phyloP scores from a whole-genome alignment of 805 yeast species.

The Ogataea trehalophila region DNA sequence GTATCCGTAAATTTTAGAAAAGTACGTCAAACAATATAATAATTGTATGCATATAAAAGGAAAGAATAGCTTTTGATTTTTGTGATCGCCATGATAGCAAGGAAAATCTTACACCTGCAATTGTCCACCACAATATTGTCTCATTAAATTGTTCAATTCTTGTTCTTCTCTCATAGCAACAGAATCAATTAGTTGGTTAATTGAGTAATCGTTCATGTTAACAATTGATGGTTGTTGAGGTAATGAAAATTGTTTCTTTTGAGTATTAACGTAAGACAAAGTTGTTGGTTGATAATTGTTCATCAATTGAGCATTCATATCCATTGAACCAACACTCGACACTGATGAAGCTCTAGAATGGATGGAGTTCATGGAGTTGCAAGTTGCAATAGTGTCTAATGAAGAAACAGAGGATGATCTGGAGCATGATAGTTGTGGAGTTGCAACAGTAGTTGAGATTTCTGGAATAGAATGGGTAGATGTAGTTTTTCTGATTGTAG shows the following conservation, averaged over 20 bases:
- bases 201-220: constrained; percentile 17
- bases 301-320: constrained; percentile 4
- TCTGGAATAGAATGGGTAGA: background rate
- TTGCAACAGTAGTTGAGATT: background rate
- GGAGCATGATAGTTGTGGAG: constrained; percentile 6
- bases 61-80: background rate
- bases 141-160: constrained; percentile 29
- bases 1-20: too few species aligned
- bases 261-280: background rate
- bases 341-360: constrained; percentile 31
- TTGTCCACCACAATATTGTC: constrained; percentile 27
- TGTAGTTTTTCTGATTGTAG: background rate
- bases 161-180: constrained; percentile 32
- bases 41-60: background rate
- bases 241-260: constrained; percentile 2
- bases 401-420: constrained; percentile 18
- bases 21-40: too few species aligned
- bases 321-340: constrained; percentile 19
- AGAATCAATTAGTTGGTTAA: constrained; percentile 26
- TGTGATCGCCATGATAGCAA: background rate
- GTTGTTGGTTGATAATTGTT: constrained; percentile 6
- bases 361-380: constrained; percentile 10
- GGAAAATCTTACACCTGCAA: background rate
- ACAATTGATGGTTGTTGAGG: constrained; percentile 4
- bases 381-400: constrained; percentile 8